A percentile compares a stretch with the other conserved stretches of the same genome.
Evolutionary conservation across 176 grass and related monocot genomes (phyloP).

Genomic region (Oropetium thomaeum): DNA sequence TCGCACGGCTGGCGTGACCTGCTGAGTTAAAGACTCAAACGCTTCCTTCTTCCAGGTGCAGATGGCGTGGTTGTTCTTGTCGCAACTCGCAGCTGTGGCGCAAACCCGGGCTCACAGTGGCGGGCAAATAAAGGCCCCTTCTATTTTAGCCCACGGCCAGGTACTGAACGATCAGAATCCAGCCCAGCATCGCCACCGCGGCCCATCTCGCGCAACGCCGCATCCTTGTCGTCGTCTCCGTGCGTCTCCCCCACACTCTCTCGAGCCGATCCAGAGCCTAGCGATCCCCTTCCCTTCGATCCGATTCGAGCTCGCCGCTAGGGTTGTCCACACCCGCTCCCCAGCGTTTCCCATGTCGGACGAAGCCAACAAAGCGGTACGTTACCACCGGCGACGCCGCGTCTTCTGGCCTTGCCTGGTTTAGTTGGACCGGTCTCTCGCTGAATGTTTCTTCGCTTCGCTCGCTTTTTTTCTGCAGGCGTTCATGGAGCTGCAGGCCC

Average conservation of each 20-base stretch:
- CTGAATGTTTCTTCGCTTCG: neutral
- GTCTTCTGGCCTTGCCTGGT: neutral
- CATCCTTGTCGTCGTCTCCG: slow-evolving; percentile 6
- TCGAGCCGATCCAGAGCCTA: neutral
- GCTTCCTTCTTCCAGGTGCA: no score
- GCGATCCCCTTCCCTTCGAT: neutral
- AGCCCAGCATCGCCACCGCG: neutral
- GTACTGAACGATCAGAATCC: neutral
- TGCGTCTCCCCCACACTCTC: slow-evolving; percentile 12
- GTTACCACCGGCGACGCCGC: neutral
- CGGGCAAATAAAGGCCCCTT: neutral
- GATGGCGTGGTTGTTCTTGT: no score
- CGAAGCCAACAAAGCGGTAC: slow-evolving; percentile 70
- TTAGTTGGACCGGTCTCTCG: neutral
- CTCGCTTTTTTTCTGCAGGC: slow-evolving; percentile 44
- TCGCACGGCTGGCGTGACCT: no score
- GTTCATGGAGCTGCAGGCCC: slow-evolving; percentile 80
- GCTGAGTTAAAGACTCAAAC: no score
- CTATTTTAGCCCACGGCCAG: neutral
- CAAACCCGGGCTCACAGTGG: neutral
- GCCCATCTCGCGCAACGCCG: neutral
- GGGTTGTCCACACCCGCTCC: slow-evolving; percentile 32
- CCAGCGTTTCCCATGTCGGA: slow-evolving; percentile 45
- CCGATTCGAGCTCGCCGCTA: slow-evolving; percentile 25
- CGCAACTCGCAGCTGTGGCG: neutral